Evolutionary conservation across 768 basidiomycete genomes (phyloP).

Genomic region (Amyloporia xantha): DNA sequence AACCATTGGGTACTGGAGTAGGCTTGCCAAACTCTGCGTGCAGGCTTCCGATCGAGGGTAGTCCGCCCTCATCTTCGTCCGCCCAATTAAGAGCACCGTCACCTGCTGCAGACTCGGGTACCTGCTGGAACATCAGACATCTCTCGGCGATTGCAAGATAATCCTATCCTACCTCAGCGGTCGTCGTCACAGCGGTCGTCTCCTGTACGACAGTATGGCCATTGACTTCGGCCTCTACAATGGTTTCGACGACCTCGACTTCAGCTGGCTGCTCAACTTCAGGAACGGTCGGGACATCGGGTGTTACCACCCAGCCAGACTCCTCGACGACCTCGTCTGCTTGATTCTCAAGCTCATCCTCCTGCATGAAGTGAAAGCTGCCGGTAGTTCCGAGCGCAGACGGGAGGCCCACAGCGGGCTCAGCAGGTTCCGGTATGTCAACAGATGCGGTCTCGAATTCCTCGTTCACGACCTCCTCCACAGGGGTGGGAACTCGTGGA

Average conservation of each 20-base stretch:
- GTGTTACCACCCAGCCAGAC: slow-evolving; percentile 39
- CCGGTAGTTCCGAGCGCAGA: slow-evolving; percentile 35
- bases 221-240: slow-evolving; percentile 14
- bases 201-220: slow-evolving; percentile 22
- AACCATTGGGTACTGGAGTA: slow-evolving; percentile 42
- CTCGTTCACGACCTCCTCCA: slow-evolving; percentile 22
- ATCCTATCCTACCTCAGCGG: neutral
- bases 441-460: too few species aligned
- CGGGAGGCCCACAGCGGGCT: slow-evolving; percentile 28
- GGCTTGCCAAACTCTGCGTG: slow-evolving; percentile 76
- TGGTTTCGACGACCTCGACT: slow-evolving; percentile 17
- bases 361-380: slow-evolving; percentile 77
- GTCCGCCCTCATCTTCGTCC: slow-evolving; percentile 68
- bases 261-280: slow-evolving; percentile 19
- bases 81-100: slow-evolving; percentile 70
- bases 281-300: slow-evolving; percentile 10
- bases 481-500: slow-evolving; percentile 27
- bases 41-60: slow-evolving; percentile 71
- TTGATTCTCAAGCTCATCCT: slow-evolving; percentile 62
- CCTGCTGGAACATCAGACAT: slow-evolving; percentile 4
- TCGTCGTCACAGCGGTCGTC: slow-evolving; percentile 10
- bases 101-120: slow-evolving; percentile 6
- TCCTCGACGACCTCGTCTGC: slow-evolving; percentile 30
- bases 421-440: too few species aligned
- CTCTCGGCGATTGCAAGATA: too few species aligned